Evolutionary conservation across 495 filamentous ascomycete species (phyloP), one percentile per base, ranked within the genome.

Genomic region (Copromyces sp.): DNA sequence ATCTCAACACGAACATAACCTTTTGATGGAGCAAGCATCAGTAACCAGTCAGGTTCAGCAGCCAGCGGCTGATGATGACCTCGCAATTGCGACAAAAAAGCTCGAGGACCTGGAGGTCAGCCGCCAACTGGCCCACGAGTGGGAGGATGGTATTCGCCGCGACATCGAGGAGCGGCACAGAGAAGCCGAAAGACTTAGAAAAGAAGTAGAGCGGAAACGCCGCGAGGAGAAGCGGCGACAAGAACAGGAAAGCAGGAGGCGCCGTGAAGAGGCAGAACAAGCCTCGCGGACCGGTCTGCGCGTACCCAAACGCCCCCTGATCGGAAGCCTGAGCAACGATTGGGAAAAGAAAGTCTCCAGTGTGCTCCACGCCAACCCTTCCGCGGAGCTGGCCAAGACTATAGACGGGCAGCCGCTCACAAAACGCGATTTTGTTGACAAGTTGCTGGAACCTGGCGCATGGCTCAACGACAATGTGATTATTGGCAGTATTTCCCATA

Each of bases 401-500:
- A 80, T 83, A 4, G 83, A 87, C 24, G 90, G 90, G 7, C 86
- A 87, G 5, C 80, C 84, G 3, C 79, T 96, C 9, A 86, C 78
- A 24, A 81, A 84, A 5, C 84, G 84, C 69, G 92, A 95, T 75
- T 90, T 97, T 42, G 77, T 69, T 0, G 80, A 80, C 32, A 82
- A 86, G 81, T 71, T 94, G 69, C 81, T 91, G 20, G 80, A 80
- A 16, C 71, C 79, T 3, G 76, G 78, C 9, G 83, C 81, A 0
- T 97, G 94, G 94, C 82, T 97, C 0, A 95, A 97, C 75, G 93
- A 97, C 79, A 91, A 94, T 70, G 86, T 93, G 24, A 90, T 97
- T 76, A 93, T 92, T 73, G 85, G 87, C 3, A 90, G 90, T 35
- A 81, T 95, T 9, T 79, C 83, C 1, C 78, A 88, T 32, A 80